Conservation (phyloP, 768 basidiomycete species). For the Lactarius vividus region DNA sequence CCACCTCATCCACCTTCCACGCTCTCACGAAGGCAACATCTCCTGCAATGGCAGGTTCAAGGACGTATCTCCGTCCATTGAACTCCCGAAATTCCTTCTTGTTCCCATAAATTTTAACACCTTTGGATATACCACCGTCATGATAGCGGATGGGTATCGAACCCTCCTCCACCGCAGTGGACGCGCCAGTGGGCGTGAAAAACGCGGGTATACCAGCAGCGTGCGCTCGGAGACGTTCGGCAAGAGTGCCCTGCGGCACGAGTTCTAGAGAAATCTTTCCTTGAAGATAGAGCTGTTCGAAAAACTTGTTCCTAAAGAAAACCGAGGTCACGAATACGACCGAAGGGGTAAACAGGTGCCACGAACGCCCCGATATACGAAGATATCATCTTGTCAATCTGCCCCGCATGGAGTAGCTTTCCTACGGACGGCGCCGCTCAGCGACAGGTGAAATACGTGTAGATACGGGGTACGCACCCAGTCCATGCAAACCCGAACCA, state of each 20-base stretch:
- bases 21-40: constrained; percentile 86
- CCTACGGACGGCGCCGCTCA: constrained; percentile 41
- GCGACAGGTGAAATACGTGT: not conserved
- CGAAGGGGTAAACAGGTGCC: not conserved
- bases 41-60: constrained; percentile 77
- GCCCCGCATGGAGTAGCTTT: constrained; percentile 67
- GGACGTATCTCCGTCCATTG: constrained; percentile 72
- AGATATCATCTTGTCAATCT: constrained; percentile 80
- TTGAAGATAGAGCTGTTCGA: constrained; percentile 75
- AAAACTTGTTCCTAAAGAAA: constrained; percentile 70
- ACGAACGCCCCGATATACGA: constrained; percentile 85
- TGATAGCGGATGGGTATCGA: constrained; percentile 78
- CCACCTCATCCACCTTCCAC: constrained; percentile 90
- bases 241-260: constrained; percentile 88
- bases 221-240: constrained; percentile 83
- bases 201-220: constrained; percentile 94
- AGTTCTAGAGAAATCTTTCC: constrained; percentile 84
- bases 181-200: constrained; percentile 87
- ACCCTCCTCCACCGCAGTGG: constrained; percentile 79
- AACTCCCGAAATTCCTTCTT: constrained; percentile 76
- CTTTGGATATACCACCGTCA: constrained; percentile 65
- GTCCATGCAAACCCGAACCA: constrained; percentile 64
- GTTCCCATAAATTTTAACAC: constrained; percentile 69
- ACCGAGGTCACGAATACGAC: constrained; percentile 3
- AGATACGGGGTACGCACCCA: constrained; percentile 46